phyloP scores from a whole-genome alignment of 495 filamentous ascomycete species.

The Entonaema liquescens region DNA sequence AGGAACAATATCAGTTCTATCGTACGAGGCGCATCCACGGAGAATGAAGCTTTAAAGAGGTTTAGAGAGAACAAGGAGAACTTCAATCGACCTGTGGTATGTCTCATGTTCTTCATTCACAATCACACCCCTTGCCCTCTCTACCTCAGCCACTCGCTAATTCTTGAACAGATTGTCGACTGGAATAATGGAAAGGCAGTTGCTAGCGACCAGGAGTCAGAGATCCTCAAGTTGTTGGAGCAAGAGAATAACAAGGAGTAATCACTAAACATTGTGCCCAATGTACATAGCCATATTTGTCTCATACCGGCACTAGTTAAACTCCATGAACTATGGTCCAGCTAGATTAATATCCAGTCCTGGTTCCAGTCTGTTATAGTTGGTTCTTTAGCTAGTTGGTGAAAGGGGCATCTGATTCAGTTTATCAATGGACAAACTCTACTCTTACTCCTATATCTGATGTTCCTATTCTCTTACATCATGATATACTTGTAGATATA shows the following conservation, averaged over 20 bases:
- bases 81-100: slow-evolving; percentile 78
- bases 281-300: not conserved
- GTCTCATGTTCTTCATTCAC: slow-evolving; percentile 33
- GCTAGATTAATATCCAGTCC: not conserved
- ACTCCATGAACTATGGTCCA: not conserved
- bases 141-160: slow-evolving; percentile 8
- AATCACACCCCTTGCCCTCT: not conserved
- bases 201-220: slow-evolving; percentile 78
- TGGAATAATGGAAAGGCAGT: slow-evolving; percentile 90
- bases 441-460: not conserved
- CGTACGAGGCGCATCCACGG: slow-evolving; percentile 73
- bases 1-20: slow-evolving; percentile 63
- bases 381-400: not conserved
- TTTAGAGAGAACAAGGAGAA: slow-evolving; percentile 66
- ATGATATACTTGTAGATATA: not conserved
- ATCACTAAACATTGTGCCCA: not conserved
- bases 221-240: slow-evolving; percentile 79
- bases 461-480: not conserved
- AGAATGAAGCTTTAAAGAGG: slow-evolving; percentile 78
- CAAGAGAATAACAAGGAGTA: slow-evolving; percentile 27
- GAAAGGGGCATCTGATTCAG: not conserved
- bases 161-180: slow-evolving; percentile 73
- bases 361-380: not conserved
- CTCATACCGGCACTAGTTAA: not conserved
- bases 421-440: not conserved